phyloP scores from a whole-genome alignment of 2,329 filamentous ascomycete genomes.

The Phoma sp. region DNA sequence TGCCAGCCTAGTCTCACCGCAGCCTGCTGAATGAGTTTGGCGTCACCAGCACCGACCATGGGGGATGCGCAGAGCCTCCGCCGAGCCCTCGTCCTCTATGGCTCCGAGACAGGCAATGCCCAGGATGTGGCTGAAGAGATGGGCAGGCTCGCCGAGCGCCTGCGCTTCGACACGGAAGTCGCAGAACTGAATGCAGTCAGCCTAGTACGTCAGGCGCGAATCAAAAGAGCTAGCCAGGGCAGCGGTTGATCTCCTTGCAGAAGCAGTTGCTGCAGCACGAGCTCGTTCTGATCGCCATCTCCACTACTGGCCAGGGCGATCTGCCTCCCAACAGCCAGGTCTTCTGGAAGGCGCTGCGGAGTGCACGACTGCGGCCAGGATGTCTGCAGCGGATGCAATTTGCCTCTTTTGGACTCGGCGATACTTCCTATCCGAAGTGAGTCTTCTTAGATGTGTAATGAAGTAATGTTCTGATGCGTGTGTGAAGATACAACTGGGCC shows the following conservation, averaged over 20 bases:
- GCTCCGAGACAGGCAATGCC: constrained; percentile 92
- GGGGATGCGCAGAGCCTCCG: constrained; percentile 29
- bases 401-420: constrained; percentile 87
- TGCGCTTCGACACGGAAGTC: constrained; percentile 78
- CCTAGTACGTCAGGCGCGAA: constrained; percentile 63
- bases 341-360: constrained; percentile 86
- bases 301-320: constrained; percentile 94
- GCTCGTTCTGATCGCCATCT: constrained; percentile 79
- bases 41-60: constrained; percentile 27
- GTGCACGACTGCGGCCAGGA: constrained; percentile 74
- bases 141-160: constrained; percentile 72
- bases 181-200: constrained; percentile 78
- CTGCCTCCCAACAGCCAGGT: constrained; percentile 79
- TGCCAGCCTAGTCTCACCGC: constrained; percentile 29
- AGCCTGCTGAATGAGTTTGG: constrained; percentile 14
- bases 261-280: constrained; percentile 53
- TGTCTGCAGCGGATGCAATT: constrained; percentile 75
- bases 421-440: constrained; percentile 91
- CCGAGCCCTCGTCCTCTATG: constrained; percentile 79
- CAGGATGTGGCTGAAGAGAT: constrained; percentile 90
- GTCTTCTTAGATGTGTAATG: constrained; percentile 26
- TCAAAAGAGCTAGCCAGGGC: neutral
- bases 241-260: constrained; percentile 29
- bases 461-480: constrained; percentile 13
- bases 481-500: constrained; percentile 83